A percentile compares a stretch with the other conserved stretches of the same genome.
Conservation (phyloP, 257 asterid genomes). For the Solanum pimpinellifolium region DNA sequence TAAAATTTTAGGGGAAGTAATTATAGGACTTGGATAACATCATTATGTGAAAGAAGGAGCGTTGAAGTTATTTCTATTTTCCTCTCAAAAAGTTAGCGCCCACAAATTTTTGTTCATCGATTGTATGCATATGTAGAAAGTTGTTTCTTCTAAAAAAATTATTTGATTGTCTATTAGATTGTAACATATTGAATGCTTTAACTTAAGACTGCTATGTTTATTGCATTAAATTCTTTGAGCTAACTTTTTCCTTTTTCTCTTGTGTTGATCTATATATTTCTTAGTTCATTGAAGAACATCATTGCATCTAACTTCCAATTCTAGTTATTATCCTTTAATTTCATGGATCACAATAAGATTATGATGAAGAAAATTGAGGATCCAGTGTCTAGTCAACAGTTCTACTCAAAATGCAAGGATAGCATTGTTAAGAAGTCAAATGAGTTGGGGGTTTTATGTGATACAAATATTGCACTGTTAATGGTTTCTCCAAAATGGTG, state of each 20-base stretch:
- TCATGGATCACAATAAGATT: conserved; percentile 56
- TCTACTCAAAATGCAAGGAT: conserved; percentile 51
- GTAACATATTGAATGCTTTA: neutral
- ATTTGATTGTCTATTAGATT: conserved; percentile 1
- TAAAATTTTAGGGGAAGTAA: neutral
- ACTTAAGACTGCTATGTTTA: neutral
- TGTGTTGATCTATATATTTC: no score
- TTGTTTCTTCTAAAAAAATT: neutral
- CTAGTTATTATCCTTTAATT: neutral
- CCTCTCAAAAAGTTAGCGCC: neutral
- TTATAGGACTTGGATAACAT: neutral
- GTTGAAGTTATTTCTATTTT: neutral
- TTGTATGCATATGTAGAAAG: neutral
- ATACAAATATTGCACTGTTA: conserved; percentile 52
- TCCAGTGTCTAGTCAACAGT: conserved; percentile 31
- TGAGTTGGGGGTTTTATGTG: conserved; percentile 53
- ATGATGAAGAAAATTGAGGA: conserved; percentile 37
- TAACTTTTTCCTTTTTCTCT: neutral
- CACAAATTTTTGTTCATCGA: neutral
- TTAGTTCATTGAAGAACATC: no score
- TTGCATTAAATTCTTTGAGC: neutral
- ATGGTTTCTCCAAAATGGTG: conserved; percentile 58
- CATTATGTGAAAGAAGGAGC: neutral
- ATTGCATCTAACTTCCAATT: no score
- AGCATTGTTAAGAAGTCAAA: conserved; percentile 52